Base-by-base conservation (phyloP, 1,284 basidiomycete genomes). In the Heterobasidion parviporum region DNA sequence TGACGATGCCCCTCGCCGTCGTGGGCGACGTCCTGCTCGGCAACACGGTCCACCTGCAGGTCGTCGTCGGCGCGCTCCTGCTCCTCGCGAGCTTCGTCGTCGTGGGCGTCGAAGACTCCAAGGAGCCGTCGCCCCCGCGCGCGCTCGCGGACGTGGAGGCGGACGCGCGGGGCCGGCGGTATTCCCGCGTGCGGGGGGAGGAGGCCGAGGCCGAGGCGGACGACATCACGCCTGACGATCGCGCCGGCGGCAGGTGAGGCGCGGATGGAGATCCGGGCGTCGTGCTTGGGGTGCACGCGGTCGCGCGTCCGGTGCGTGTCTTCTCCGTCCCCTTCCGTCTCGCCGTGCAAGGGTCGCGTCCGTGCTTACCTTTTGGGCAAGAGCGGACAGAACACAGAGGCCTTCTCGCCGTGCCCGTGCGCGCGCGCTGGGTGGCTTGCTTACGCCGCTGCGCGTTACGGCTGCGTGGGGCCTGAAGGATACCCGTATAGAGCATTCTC, bases 1-100 rank as follows among this genome's bases (percentile, higher is more conserved):
- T 99, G n/a, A 98, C 97, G 0, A 97, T 98, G 66, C 94, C 94
- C 8, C 74, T 94, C 54, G 92, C 93, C 1, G 85, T 95, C 44
- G 55, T 88, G 16, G 92, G 92, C 9, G 94, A 96, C 69, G 78
- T 85, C 58, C 64, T 88, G 50, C 74, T 90, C 10, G 77, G 82
- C 26, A 80, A 77, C 56, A 74, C 80, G 41, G 72, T 79, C n/a
- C 69, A 74, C 50, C 64, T 67, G 2, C 77, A 84, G 64, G 83
- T 89, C 20, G 70, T 89, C 33, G 41, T 82, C 7, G 89, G 89
- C 18, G 89, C 87, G 12, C 57, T 77, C 14, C 71, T 92, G 44
- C 87, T 92, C 14, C 67, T 90, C 14, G 63, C 75, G 38, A 83
- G 83, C 58, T 91, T 92, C 64, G 69, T 87, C 26, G 75, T 78